Conservation (phyloP, 2,329 filamentous ascomycete species). For the Colletotrichum tamarilloi region DNA sequence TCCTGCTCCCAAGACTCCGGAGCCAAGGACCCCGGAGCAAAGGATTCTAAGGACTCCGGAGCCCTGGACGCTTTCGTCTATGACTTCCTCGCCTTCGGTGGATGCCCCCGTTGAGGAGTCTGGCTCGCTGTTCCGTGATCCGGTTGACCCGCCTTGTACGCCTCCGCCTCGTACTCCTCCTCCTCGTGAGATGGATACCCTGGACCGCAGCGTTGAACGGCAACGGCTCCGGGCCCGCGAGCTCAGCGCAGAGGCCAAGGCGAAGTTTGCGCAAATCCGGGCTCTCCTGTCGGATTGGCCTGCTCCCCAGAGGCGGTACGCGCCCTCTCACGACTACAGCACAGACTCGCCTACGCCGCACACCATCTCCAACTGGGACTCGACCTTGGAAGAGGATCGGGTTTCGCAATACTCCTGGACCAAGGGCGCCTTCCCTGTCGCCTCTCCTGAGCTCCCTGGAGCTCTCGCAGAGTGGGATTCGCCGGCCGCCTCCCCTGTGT, state of each 20-base stretch:
- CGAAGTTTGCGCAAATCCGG: slow-evolving; percentile 12
- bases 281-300: not conserved
- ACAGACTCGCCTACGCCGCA: slow-evolving; percentile 10
- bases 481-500: not conserved
- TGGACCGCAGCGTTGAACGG: slow-evolving; percentile 10
- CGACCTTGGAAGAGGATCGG: slow-evolving; percentile 9
- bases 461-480: slow-evolving; percentile 15
- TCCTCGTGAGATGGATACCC: slow-evolving; percentile 2
- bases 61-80: not conserved
- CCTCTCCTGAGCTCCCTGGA: not conserved
- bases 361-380: slow-evolving; percentile 20
- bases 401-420: not conserved
- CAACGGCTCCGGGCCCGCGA: slow-evolving; percentile 2
- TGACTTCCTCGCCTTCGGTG: not conserved
- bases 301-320: not conserved
- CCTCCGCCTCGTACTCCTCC: not conserved
- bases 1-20: not conserved
- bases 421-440: not conserved
- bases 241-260: not conserved
- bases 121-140: not conserved
- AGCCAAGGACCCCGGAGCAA: not conserved
- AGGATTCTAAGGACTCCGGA: not conserved
- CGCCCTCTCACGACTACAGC: slow-evolving; percentile 12
- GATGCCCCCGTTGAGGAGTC: not conserved
- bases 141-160: not conserved